Evolutionary conservation across 495 filamentous ascomycete genomes (phyloP).

Genomic region (Penicillium bovifimosum): DNA sequence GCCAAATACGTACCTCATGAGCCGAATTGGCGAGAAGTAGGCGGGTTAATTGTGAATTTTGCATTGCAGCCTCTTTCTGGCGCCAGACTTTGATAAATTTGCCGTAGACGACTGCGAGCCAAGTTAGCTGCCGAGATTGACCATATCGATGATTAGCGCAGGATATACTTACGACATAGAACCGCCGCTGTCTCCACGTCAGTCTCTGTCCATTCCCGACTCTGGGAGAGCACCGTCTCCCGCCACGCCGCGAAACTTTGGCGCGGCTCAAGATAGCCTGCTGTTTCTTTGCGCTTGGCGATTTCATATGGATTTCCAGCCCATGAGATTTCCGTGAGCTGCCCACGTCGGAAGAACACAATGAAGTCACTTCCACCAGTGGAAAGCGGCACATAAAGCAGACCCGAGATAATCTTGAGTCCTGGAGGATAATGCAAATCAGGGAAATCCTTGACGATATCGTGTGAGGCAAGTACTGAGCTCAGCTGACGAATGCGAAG

Average conservation of each 20-base stretch:
- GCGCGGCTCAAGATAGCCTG: slow-evolving; percentile 30
- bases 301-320: slow-evolving; percentile 90
- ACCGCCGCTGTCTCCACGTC: slow-evolving; percentile 83
- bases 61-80: slow-evolving; percentile 80
- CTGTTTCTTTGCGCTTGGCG: slow-evolving; percentile 36
- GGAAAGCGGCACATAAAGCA: slow-evolving; percentile 80
- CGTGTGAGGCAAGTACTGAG: slow-evolving; percentile 74
- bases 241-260: slow-evolving; percentile 34
- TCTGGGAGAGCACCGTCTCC: slow-evolving; percentile 33
- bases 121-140: background rate
- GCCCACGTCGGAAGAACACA: slow-evolving; percentile 80
- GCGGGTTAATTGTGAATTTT: slow-evolving; percentile 74
- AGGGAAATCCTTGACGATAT: slow-evolving; percentile 73
- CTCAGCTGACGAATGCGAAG: slow-evolving; percentile 68
- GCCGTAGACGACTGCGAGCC: slow-evolving; percentile 63
- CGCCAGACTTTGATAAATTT: slow-evolving; percentile 92
- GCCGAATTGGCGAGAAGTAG: slow-evolving; percentile 87
- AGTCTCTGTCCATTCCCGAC: slow-evolving; percentile 43
- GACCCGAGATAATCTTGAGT: slow-evolving; percentile 70
- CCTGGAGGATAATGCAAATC: slow-evolving; percentile 78
- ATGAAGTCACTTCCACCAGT: slow-evolving; percentile 79
- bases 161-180: slow-evolving; percentile 46
- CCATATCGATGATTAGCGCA: background rate
- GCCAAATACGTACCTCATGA: slow-evolving; percentile 62
- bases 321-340: slow-evolving; percentile 79